Evolutionary conservation across 1,284 basidiomycete species (phyloP).

Genomic region (Trametes versicolor): DNA sequence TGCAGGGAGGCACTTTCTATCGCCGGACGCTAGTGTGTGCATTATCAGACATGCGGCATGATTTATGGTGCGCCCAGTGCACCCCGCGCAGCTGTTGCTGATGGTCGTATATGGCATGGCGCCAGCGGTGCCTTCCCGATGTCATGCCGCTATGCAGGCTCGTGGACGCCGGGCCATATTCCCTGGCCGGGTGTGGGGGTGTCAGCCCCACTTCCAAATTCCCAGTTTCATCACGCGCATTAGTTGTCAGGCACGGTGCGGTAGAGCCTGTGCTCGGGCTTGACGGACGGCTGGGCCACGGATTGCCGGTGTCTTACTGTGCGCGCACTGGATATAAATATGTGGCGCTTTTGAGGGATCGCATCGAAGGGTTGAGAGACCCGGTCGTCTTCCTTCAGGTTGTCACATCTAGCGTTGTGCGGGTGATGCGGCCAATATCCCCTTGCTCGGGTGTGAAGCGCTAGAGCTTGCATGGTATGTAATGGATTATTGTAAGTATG

Average conservation of each 20-base stretch:
- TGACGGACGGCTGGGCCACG: no score
- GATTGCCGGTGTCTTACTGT: neutral
- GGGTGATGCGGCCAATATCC: neutral
- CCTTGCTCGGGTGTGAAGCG: neutral
- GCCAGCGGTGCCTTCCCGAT: neutral
- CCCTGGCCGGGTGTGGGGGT: neutral
- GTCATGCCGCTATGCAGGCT: neutral
- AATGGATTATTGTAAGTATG: no score
- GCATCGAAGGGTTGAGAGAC: neutral
- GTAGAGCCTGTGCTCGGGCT: neutral
- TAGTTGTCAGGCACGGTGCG: neutral
- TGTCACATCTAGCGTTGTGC: neutral
- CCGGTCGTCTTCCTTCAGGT: neutral
- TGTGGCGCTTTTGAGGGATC: neutral
- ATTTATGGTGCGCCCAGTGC: neutral
- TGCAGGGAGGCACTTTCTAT: conserved; percentile 5
- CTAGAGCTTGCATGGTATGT: neutral
- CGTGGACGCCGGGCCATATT: neutral
- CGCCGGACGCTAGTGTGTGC: conserved; percentile 17
- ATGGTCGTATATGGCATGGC: neutral
- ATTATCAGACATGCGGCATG: conserved; percentile 8
- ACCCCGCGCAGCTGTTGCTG: conserved; percentile 2
- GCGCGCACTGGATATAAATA: neutral
- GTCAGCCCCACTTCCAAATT: neutral
- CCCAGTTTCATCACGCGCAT: neutral